Conservation (phyloP, 371 early-diverging fungal species). For the Chytridium lagenaria region DNA sequence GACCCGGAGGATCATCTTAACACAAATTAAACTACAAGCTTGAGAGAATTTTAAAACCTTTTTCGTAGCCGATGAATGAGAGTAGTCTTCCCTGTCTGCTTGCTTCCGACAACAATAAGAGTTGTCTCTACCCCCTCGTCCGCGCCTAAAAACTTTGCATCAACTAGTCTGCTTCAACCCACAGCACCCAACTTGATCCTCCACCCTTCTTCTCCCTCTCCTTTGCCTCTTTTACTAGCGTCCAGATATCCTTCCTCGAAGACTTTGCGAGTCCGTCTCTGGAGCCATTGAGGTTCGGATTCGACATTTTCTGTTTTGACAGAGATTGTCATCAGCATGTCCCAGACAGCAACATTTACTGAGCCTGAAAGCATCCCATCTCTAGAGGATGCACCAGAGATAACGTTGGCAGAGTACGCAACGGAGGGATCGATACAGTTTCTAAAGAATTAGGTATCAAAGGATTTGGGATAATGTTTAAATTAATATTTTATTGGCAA, state of each 20-base stretch:
- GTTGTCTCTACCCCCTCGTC: constrained; percentile 49
- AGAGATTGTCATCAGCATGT: background rate
- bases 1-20: constrained; percentile 52
- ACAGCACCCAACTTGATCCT: constrained; percentile 4
- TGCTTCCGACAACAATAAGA: constrained; percentile 52
- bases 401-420: background rate
- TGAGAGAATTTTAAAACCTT: constrained; percentile 38
- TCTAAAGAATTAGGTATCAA: background rate
- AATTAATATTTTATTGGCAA: background rate
- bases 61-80: constrained; percentile 55
- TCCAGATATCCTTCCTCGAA: constrained; percentile 51
- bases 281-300: background rate
- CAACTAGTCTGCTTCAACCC: background rate
- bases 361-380: background rate
- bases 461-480: background rate
- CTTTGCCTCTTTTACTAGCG: constrained; percentile 49
- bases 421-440: constrained; percentile 2
- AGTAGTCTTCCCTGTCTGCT: constrained; percentile 50
- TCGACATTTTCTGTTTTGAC: background rate
- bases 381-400: constrained; percentile 10
- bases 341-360: background rate
- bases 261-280: background rate
- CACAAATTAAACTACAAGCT: background rate
- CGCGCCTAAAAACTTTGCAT: constrained; percentile 18
- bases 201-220: constrained; percentile 43